Base-by-base conservation (phyloP, 2,329 filamentous ascomycete genomes). In the Blastomyces silverae region DNA sequence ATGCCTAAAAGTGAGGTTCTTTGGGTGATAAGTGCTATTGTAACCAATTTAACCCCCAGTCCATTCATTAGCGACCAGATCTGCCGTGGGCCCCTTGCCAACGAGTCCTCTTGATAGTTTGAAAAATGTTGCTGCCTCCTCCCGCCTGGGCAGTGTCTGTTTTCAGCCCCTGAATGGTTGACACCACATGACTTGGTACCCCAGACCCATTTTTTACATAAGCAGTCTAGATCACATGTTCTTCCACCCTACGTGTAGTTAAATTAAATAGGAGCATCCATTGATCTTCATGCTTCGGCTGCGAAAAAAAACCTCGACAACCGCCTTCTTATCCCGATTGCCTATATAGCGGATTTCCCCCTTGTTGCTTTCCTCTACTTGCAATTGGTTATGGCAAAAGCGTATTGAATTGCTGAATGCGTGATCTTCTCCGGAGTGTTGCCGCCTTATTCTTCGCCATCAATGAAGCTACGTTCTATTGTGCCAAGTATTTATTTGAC, bases 151-250 rank as follows among this genome's bases (percentile, higher is more conserved):
- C n/a, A 0, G 37, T 11, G 10, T 34, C 55, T 3, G 6, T 31
- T 57, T 31, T 22, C 1, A 11, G 4, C 17, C 55, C 52, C 52
- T 20, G n/a, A 28, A 17, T 25, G 22, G 17, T 3, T n/a, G 31
- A 39, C 28, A 44, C 46, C 56, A 59, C 56, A 34, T 59, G 56
- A 57, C 6, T n/a, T 52, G 8, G 11, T 28, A 28, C 17, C 31
- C 39, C 3, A 7, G 8, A 46, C 13, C n/a, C 37, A 42, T 37
- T 39, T 20, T 31, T 56, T 34, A 61, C 58, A 50, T 61, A 61
- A 61, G 25, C 42, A 15, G 6, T 25, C 42, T 39, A 46, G 25
- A 61, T 61, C 58, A 61, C 58, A 61, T 61, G 58, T 31, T 48
- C 25, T 56, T n/a, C 58, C 8, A 25, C 28, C 39, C 15, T 13